Base-by-base conservation (phyloP, 1,139 yeast species). In the Candida smagusa region DNA sequence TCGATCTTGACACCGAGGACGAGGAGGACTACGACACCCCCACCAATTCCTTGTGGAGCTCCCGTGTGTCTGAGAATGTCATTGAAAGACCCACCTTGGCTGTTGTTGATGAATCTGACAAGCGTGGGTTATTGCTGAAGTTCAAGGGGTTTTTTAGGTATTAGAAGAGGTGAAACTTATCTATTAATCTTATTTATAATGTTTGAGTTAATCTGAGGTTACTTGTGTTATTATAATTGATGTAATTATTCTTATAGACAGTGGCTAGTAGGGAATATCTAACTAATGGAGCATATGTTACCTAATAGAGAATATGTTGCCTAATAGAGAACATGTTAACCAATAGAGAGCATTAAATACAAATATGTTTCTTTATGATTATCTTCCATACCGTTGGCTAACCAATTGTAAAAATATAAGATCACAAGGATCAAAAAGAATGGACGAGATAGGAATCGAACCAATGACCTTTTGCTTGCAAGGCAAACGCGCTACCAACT, bases 401-500 rank as follows among this genome's bases (percentile, higher is more conserved):
- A n/a, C n/a, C n/a, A n/a, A n/a, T n/a, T n/a, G n/a, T n/a, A n/a
- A n/a, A n/a, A n/a, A n/a, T n/a, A n/a, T n/a, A n/a, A 16, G 19
- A 16, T 16, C 19, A 16, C 19, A 16, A 4, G 19, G 55, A 60
- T 16, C 19, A 16, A 59, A 59, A 54, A 44, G 37, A 44, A 47
- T 75, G 80, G 79, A 74, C 79, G 77, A 74, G 79, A 71, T 73
- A 69, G 79, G 81, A 74, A 59, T 75, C 79, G 81, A 75, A 75
- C 79, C 79, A 66, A 66, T 71, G 81, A 74, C 81, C 81, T 75
- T 68, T 64, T 65, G 74, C 81, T 69, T 75, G 81, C 81, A 74
- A 75, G 76, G 81, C 78, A 66, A 64, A 69, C 80, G 81, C 80
- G 80, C 80, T 76, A 76, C 81, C 81, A 74, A 74, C 81, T 76